Conservation (phyloP, 2,329 filamentous ascomycete species). For the Calonectria naviculata region DNA sequence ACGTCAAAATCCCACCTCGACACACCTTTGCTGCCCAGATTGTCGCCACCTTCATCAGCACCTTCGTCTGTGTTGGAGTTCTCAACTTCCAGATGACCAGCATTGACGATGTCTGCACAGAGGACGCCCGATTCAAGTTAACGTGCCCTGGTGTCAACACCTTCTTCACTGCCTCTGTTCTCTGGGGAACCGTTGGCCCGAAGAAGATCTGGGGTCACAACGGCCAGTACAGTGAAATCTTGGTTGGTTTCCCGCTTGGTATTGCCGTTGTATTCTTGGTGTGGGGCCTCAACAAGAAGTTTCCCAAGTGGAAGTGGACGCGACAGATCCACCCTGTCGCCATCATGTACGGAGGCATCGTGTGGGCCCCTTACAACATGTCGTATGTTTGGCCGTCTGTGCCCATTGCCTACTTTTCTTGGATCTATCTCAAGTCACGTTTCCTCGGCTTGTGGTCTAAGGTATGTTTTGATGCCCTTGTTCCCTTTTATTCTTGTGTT, state of each 20-base stretch:
- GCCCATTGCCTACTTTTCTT: slow-evolving; percentile 63
- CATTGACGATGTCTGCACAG: slow-evolving; percentile 61
- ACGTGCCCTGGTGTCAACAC: slow-evolving; percentile 65
- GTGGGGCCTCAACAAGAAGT: slow-evolving; percentile 52
- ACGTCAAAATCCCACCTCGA: slow-evolving; percentile 71
- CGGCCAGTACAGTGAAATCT: slow-evolving; percentile 59
- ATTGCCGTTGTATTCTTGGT: slow-evolving; percentile 56
- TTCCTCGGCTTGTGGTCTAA: slow-evolving; percentile 64
- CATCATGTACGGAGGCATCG: slow-evolving; percentile 58
- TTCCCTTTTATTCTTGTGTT: not conserved
- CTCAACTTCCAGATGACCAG: slow-evolving; percentile 61
- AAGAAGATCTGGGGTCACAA: slow-evolving; percentile 60
- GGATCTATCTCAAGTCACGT: slow-evolving; percentile 62
- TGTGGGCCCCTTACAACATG: slow-evolving; percentile 62
- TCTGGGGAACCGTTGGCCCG: slow-evolving; percentile 66
- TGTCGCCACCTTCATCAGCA: slow-evolving; percentile 65
- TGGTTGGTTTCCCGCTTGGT: slow-evolving; percentile 63
- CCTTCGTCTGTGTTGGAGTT: slow-evolving; percentile 61
- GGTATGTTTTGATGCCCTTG: slow-evolving; percentile 40
- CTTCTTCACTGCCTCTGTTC: slow-evolving; percentile 66
- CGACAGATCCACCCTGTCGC: slow-evolving; percentile 61
- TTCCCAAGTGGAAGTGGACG: slow-evolving; percentile 51
- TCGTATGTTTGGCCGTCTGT: slow-evolving; percentile 63
- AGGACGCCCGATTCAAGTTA: slow-evolving; percentile 58
- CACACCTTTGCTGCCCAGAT: slow-evolving; percentile 70